Conservation (phyloP, 202 grass and related monocot species). For the Digitaria exilis region DNA sequence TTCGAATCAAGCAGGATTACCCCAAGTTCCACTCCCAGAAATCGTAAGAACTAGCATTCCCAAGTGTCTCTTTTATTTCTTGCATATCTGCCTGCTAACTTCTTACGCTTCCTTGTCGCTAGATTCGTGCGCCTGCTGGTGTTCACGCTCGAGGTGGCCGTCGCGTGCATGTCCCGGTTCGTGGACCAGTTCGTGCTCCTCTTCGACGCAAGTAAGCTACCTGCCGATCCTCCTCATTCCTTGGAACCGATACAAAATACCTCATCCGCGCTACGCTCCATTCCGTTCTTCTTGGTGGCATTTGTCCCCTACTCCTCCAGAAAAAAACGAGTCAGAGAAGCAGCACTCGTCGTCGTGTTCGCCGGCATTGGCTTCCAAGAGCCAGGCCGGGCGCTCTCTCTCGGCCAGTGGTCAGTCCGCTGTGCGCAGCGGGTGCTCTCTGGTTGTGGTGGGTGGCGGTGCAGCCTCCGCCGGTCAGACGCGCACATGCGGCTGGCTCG, state of each 20-base stretch:
- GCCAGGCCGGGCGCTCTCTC: background rate
- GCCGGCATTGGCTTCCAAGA: conserved; percentile 25
- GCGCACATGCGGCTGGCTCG: conserved; percentile 47
- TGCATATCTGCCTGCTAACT: too few species aligned
- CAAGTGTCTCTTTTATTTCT: too few species aligned
- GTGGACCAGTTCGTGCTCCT: conserved; percentile 91
- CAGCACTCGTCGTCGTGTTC: background rate
- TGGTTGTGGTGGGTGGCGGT: background rate
- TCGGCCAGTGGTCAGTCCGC: conserved; percentile 26
- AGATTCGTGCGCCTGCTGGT: conserved; percentile 90
- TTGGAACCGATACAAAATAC: conserved; percentile 10
- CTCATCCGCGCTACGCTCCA: conserved; percentile 11
- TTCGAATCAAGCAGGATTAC: conserved; percentile 95
- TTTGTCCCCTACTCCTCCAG: conserved; percentile 12
- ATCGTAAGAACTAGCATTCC: conserved; percentile 54
- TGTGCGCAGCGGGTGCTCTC: background rate
- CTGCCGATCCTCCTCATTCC: background rate
- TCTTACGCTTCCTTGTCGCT: background rate
- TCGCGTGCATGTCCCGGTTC: conserved; percentile 86
- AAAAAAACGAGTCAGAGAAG: background rate
- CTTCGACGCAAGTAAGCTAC: conserved; percentile 92
- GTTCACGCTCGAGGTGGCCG: conserved; percentile 91
- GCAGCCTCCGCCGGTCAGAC: conserved; percentile 26
- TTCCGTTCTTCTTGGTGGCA: conserved; percentile 15
- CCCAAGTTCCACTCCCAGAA: conserved; percentile 85